Evolutionary conservation across 768 basidiomycete species (phyloP).

Genomic region (Peribolospora baueri): DNA sequence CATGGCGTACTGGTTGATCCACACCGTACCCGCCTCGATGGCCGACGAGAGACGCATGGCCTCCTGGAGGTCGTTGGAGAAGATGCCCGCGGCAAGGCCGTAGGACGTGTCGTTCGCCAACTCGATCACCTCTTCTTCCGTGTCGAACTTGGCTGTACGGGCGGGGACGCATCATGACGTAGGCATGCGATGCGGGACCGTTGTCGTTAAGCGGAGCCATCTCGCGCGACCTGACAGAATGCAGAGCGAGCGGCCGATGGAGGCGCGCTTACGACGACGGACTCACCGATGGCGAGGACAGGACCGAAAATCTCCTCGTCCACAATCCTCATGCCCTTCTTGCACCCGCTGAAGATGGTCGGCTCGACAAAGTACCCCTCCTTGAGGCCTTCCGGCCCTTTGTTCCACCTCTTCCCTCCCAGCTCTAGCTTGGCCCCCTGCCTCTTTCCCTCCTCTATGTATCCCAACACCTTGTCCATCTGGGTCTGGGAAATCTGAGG

Average conservation of each 20-base stretch:
- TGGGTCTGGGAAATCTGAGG: conserved; percentile 49
- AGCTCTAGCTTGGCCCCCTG: conserved; percentile 55
- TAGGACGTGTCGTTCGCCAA: conserved; percentile 73
- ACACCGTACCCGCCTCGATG: conserved; percentile 79
- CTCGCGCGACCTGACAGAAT: no score
- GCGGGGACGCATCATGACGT: neutral
- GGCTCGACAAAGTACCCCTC: conserved; percentile 80
- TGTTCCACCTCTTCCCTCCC: conserved; percentile 48
- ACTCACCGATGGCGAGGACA: conserved; percentile 38
- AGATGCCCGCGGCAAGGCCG: conserved; percentile 75
- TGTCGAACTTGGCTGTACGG: conserved; percentile 38
- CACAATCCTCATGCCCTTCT: conserved; percentile 56
- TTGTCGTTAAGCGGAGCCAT: no score
- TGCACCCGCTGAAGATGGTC: conserved; percentile 68
- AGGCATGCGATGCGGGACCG: no score
- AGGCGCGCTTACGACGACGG: neutral
- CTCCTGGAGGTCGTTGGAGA: conserved; percentile 63
- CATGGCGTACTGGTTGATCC: conserved; percentile 75
- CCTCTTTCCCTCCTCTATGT: conserved; percentile 61
- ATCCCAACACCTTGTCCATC: conserved; percentile 63
- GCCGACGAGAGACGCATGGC: conserved; percentile 69
- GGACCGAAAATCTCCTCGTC: conserved; percentile 72
- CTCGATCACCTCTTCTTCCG: conserved; percentile 61
- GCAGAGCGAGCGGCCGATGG: no score
- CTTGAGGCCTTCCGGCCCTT: conserved; percentile 16